A percentile compares a stretch with the other conserved stretches of the same genome.
Evolutionary conservation across 108 stramenopile species (phyloP).

Genomic region (Nannochloropsis gaditana): DNA sequence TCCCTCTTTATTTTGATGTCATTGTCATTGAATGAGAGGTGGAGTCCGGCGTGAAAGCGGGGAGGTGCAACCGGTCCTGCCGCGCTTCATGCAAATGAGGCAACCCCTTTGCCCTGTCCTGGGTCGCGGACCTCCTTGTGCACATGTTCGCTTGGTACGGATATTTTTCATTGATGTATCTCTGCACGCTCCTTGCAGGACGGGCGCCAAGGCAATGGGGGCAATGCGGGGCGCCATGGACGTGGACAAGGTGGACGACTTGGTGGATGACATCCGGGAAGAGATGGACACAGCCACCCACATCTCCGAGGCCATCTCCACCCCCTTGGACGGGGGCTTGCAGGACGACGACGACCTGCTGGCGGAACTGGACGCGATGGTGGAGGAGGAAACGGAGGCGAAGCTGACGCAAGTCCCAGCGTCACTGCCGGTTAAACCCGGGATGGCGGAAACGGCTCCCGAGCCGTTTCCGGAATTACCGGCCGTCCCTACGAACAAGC

Average conservation of each 20-base stretch:
- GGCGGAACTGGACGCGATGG: conserved; percentile 44
- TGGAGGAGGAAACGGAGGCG: conserved; percentile 45
- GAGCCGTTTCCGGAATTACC: conserved; percentile 13
- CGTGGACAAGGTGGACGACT: conserved; percentile 87
- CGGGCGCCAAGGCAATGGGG: conserved; percentile 76
- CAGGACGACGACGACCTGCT: conserved; percentile 47
- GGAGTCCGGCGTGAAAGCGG: too few relatives aligned
- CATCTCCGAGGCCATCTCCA: background rate
- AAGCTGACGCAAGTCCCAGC: conserved; percentile 37
- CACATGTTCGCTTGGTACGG: too few relatives aligned
- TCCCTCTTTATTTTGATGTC: too few relatives aligned
- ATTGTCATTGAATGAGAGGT: too few relatives aligned
- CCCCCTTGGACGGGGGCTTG: conserved; percentile 38
- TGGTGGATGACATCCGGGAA: conserved; percentile 55
- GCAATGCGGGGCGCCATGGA: conserved; percentile 73
- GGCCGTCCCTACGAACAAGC: conserved; percentile 27
- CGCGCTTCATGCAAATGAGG: too few relatives aligned
- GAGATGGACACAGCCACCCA: conserved; percentile 50
- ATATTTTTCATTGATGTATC: too few relatives aligned
- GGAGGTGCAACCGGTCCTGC: too few relatives aligned
- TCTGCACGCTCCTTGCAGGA: conserved; percentile 24
- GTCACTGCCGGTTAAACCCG: conserved; percentile 30
- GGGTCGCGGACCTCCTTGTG: too few relatives aligned
- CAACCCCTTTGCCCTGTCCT: too few relatives aligned
- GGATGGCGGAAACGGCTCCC: background rate